Evolutionary conservation across 352 stramenopile genomes (phyloP).

Genomic region (Globisporangium yorkense): DNA sequence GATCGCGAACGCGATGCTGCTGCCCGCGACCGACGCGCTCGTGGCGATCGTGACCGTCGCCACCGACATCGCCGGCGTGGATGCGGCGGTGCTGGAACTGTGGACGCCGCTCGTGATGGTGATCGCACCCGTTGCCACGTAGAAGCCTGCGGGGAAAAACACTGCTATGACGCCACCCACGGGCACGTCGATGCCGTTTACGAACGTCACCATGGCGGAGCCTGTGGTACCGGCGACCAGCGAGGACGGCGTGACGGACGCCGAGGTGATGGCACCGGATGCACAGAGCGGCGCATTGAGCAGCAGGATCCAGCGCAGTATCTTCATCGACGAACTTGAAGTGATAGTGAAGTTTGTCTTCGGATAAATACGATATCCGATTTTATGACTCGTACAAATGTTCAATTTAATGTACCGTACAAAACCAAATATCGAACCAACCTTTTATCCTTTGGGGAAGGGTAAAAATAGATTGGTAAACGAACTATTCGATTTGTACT

Average conservation of each 20-base stretch:
- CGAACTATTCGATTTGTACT: too few relatives aligned
- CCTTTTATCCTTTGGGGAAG: too few relatives aligned
- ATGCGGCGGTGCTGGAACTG: conserved; percentile 16
- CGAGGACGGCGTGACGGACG: neutral
- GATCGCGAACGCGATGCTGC: conserved; percentile 33
- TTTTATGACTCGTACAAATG: too few relatives aligned
- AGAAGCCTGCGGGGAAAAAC: conserved; percentile 46
- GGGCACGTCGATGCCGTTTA: conserved; percentile 21
- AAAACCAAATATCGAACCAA: too few relatives aligned
- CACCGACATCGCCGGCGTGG: conserved; percentile 18
- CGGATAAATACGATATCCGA: too few relatives aligned
- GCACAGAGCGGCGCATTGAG: neutral
- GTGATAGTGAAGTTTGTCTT: too few relatives aligned
- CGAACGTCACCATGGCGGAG: conserved; percentile 30
- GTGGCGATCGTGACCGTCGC: conserved; percentile 32
- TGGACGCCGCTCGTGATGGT: conserved; percentile 20
- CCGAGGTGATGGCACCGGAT: neutral
- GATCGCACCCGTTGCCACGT: conserved; percentile 23
- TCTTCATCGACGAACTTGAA: too few relatives aligned
- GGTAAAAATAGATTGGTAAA: too few relatives aligned
- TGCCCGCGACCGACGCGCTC: conserved; percentile 14
- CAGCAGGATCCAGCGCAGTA: neutral
- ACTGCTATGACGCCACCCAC: conserved; percentile 20
- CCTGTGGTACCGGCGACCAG: neutral
- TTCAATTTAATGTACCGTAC: too few relatives aligned